Base-by-base conservation (phyloP, 257 asterid species). In the Jacaranda copaia region DNA sequence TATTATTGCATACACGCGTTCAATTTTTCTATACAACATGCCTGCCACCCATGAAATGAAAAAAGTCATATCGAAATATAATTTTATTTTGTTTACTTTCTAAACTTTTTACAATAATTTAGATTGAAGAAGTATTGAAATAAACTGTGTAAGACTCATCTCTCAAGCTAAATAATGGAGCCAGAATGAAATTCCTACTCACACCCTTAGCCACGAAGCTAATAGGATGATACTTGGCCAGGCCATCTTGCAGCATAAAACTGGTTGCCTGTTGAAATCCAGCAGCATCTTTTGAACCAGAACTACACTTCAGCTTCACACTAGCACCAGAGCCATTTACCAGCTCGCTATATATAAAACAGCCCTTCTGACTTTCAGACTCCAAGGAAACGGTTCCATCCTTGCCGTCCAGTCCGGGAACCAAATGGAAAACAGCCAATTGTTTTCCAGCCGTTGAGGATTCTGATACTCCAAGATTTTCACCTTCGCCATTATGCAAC, bases 131-230 rank as follows among this genome's bases (percentile, higher is more conserved):
- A 18, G 83, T 77, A 74, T 91, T 90, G 38, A 95, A 93, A 78
- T 95, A 95, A 40, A 90, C 92, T 0, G 99, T 95, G 80, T 93
- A 95, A 32, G 94, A 89, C 81, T 95, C 99, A 68, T 95, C 99
- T 81, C 84, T 88, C 63, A 93, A 68, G 86, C 93, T 86, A 56
- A 82, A 74, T 61, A 95, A 82, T 8, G 99, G 98, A 58, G 83
- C 81, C 59, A 95, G 79, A 36, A 93, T 71, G 67, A 81, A 95
- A 81, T 83, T 90, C 71, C 96, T 83, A 1, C 75, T 35, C 42
- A 77, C 61, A 40, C 99, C 99, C 82, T 85, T 87, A 3, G 94
- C 97, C 62, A 89, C 86, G 68, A 95, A 95, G 82, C 98, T 93
- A 58, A 95, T 86, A 13, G 93, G 94, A 83, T 93, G 85, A 82